phyloP scores from a whole-genome alignment of 2,329 filamentous ascomycete species.

The Apiospora hydei region DNA sequence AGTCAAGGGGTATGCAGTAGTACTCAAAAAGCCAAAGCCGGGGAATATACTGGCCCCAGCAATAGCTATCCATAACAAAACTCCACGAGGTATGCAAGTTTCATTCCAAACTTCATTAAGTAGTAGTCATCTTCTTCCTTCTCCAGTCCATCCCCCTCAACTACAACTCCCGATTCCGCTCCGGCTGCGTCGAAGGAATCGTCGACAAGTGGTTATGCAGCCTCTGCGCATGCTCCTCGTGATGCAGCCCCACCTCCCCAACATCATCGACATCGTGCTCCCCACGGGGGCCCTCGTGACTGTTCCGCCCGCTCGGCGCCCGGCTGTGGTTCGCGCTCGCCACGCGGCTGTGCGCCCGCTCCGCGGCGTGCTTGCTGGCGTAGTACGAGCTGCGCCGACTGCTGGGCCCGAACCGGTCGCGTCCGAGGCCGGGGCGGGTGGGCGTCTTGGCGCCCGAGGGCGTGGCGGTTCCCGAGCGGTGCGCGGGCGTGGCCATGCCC shows the following conservation, averaged over 20 bases:
- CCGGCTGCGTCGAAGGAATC: constrained; percentile 26
- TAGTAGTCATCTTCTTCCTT: background rate
- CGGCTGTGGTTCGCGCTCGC: constrained; percentile 24
- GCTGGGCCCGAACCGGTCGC: constrained; percentile 26
- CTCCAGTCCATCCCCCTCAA: background rate
- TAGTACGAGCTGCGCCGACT: constrained; percentile 29
- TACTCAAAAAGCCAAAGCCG: background rate
- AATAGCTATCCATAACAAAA: background rate
- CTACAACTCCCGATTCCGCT: background rate
- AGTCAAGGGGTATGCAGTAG: background rate
- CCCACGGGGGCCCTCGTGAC: constrained; percentile 15
- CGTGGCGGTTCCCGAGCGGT: background rate
- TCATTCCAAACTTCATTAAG: background rate
- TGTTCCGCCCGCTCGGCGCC: constrained; percentile 20
- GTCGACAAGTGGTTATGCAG: constrained; percentile 22
- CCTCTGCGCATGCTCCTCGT: constrained; percentile 15
- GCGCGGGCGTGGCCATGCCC: background rate
- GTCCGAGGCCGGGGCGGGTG: background rate
- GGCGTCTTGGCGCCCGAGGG: constrained; percentile 4
- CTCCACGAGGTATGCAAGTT: background rate
- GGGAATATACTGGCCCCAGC: background rate
- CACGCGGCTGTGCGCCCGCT: constrained; percentile 23
- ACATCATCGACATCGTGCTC: background rate
- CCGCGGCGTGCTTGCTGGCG: constrained; percentile 26
- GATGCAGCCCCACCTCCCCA: background rate